phyloP scores from a whole-genome alignment of 495 filamentous ascomycete genomes.

The Choiromyces venosus region DNA sequence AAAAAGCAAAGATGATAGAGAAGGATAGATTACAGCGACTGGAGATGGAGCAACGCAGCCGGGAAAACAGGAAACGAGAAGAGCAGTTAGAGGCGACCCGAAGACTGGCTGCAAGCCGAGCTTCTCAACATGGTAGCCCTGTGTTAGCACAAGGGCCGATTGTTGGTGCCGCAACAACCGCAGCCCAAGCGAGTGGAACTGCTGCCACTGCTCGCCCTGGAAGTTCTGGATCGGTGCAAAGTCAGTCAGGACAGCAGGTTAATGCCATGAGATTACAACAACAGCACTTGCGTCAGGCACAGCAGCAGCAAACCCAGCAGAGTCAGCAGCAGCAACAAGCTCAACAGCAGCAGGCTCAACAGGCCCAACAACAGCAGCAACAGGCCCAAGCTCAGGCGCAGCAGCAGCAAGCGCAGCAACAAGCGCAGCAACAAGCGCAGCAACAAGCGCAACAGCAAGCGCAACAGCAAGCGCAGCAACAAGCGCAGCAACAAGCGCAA shows the following conservation, averaged over 20 bases:
- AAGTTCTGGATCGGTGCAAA: slow-evolving; percentile 44
- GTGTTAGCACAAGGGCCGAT: slow-evolving; percentile 30
- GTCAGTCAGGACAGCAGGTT: slow-evolving; percentile 50
- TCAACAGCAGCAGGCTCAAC: slow-evolving; percentile 23
- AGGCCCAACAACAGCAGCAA: slow-evolving; percentile 17
- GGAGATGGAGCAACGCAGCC: slow-evolving; percentile 44
- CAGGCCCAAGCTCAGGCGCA: slow-evolving; percentile 10
- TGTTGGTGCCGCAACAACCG: slow-evolving; percentile 33
- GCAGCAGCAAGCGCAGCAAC: slow-evolving; percentile 42
- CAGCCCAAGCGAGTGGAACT: slow-evolving; percentile 35
- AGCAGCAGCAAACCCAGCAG: slow-evolving; percentile 38
- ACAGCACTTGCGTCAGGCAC: slow-evolving; percentile 42
- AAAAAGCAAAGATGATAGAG: slow-evolving; percentile 61
- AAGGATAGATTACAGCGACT: slow-evolving; percentile 47
- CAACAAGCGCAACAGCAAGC: slow-evolving; percentile 26
- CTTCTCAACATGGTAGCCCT: slow-evolving; percentile 39
- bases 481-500: no score
- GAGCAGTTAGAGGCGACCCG: slow-evolving; percentile 43
- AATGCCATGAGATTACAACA: slow-evolving; percentile 27
- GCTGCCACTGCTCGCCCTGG: slow-evolving; percentile 36
- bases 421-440: slow-evolving; percentile 30
- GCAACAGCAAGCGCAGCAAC: slow-evolving; percentile 15
- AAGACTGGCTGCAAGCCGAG: slow-evolving; percentile 38
- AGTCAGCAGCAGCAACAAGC: slow-evolving; percentile 19
- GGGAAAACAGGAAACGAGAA: slow-evolving; percentile 44